A percentile compares a stretch with the other conserved stretches of the same genome.
phyloP scores from a whole-genome alignment of 2,329 filamentous ascomycete genomes.

The Diaporthe citriasiana region DNA sequence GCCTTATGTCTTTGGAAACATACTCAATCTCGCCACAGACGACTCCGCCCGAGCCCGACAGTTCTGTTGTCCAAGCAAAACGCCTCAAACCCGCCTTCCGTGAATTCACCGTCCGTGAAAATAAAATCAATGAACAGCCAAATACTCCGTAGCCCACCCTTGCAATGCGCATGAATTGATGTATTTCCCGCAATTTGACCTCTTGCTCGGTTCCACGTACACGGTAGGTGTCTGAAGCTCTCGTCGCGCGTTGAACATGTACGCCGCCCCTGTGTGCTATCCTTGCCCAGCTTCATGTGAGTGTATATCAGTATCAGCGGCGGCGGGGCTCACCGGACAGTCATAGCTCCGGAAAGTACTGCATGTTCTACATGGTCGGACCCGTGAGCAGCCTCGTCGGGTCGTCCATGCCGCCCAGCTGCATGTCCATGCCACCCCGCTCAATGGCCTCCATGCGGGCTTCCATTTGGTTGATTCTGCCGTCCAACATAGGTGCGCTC shows the following conservation, averaged over 20 bases:
- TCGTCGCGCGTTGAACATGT: constrained; percentile 1
- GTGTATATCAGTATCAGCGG: background rate
- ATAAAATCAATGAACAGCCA: constrained; percentile 26
- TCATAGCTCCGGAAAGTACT: background rate
- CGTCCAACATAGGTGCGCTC: constrained; percentile 42
- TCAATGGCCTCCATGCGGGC: constrained; percentile 56
- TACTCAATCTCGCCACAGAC: constrained; percentile 31
- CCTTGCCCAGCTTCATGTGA: background rate
- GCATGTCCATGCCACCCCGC: constrained; percentile 54
- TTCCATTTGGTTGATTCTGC: constrained; percentile 53
- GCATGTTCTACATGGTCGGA: constrained; percentile 51
- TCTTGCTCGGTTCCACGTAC: constrained; percentile 15
- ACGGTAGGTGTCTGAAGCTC: background rate
- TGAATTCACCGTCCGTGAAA: constrained; percentile 14
- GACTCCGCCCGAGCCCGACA: constrained; percentile 19
- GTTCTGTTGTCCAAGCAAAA: constrained; percentile 36
- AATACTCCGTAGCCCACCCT: constrained; percentile 35
- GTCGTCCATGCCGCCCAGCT: constrained; percentile 56
- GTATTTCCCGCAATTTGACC: background rate
- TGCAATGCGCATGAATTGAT: constrained; percentile 34
- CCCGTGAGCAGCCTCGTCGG: constrained; percentile 50
- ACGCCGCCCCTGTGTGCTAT: background rate
- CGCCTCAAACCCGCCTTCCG: constrained; percentile 35
- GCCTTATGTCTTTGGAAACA: constrained; percentile 34
- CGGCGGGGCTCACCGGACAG: background rate